Base-by-base conservation (phyloP, 1,284 basidiomycete species). In the Melanopsichium pennsylvanicum region DNA sequence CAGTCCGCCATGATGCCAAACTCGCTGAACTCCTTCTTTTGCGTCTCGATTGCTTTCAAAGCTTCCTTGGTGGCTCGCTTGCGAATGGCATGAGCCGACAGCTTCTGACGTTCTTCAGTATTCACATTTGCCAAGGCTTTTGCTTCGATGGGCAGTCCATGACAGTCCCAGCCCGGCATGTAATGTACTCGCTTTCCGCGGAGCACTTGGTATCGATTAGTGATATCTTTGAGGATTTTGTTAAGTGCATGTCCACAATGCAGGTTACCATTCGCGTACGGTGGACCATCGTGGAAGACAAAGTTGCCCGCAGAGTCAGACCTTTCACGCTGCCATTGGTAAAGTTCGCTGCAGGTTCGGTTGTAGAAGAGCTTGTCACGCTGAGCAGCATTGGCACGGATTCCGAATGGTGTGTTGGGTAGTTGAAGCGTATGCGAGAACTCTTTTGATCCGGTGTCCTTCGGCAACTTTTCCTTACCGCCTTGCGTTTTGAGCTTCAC, bases 191-290 rank as follows among this genome's bases (percentile, higher is more conserved):
- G 86, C 62, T 87, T 84, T 4, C 94, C 93, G 29, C 86, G 84
- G 9, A 89, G 86, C 10, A 97, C 85, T 64, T 94, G 89, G 79
- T 89, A 97, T 4, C 95, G 88, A 73, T 92, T 93, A 61, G 96
- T 91, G 69, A 97, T 90, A 80, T 98, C 96, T 83, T 99, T 99
- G 43, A 97, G 81, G 37, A 97, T 91, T 82, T 97, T 97, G 83
- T 98, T 98, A 64, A 98, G 82, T 0, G 95, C 93, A 81, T 99
- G 96, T 2, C 95, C 94, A 94, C 69, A 93, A 78, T 99, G 96
- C 39, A 99, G 83, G 74, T 91, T 86, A 0, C 96, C 96, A 80
- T 98, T 98, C 1, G 96, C 96, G 76, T 98, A 98, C 0, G 95
- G 96, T 19, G 96, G 96, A 0, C 96, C 96, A 81, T 98, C 96